phyloP scores from a whole-genome alignment of 1,284 basidiomycete species.

The Bondarzewia mesenterica region DNA sequence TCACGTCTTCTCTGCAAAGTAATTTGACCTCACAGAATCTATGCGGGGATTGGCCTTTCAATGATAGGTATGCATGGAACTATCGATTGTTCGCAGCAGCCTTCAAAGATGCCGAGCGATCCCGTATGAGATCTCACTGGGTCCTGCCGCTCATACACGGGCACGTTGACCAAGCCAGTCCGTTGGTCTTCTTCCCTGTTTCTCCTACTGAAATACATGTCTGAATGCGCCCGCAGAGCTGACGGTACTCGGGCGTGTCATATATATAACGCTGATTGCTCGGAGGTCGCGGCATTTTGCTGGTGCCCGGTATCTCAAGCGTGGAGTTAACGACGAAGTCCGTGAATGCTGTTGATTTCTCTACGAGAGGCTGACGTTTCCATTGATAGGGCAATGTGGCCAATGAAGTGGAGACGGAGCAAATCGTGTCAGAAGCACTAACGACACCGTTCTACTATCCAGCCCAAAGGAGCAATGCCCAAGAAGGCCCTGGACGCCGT shows the following conservation, averaged over 20 bases:
- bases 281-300: slow-evolving; percentile 93
- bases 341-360: neutral
- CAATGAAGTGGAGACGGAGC: slow-evolving; percentile 99
- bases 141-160: slow-evolving; percentile 91
- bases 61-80: slow-evolving; percentile 96
- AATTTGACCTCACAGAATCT: slow-evolving; percentile 65
- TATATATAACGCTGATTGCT: slow-evolving; percentile 93
- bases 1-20: slow-evolving; percentile 91
- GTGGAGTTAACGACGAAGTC: slow-evolving; percentile 90
- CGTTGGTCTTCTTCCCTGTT: slow-evolving; percentile 22
- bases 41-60: slow-evolving; percentile 55
- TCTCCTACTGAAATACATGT: too few species aligned
- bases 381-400: slow-evolving; percentile 96
- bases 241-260: slow-evolving; percentile 81
- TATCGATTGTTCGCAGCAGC: slow-evolving; percentile 78
- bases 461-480: slow-evolving; percentile 24
- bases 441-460: slow-evolving; percentile 88
- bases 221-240: slow-evolving; percentile 72
- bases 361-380: too few species aligned
- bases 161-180: slow-evolving; percentile 97
- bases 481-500: slow-evolving; percentile 31
- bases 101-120: slow-evolving; percentile 33
- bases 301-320: slow-evolving; percentile 90
- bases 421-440: slow-evolving; percentile 92
- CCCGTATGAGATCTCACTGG: slow-evolving; percentile 68